phyloP scores from a whole-genome alignment of 2,329 filamentous ascomycete genomes.

The Talaromyces sp. region DNA sequence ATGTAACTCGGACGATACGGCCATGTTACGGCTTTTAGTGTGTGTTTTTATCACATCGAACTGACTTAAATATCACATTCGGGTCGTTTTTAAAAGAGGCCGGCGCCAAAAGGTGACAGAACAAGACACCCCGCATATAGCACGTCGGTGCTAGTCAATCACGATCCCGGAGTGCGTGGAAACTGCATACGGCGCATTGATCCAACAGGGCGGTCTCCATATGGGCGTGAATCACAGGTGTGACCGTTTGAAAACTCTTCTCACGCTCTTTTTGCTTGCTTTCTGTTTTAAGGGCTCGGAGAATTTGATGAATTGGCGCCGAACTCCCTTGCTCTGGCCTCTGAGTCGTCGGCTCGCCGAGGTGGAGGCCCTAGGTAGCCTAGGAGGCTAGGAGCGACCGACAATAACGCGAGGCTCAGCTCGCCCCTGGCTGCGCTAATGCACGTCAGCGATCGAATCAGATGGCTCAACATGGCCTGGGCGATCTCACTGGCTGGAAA shows the following conservation, averaged over 20 bases:
- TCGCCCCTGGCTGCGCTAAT: slow-evolving; percentile 9
- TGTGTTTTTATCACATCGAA: neutral
- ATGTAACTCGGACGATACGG: neutral
- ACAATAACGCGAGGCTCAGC: neutral
- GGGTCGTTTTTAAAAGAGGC: neutral
- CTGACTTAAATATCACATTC: neutral
- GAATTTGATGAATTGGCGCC: neutral
- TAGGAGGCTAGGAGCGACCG: neutral
- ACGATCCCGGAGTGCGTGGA: neutral
- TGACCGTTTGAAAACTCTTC: neutral
- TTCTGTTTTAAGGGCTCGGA: neutral
- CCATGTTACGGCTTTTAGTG: neutral
- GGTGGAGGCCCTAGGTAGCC: neutral
- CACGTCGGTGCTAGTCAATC: neutral
- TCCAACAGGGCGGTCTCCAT: neutral
- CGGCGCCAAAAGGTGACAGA: neutral
- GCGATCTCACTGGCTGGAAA: slow-evolving; percentile 8
- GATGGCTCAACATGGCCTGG: slow-evolving; percentile 1
- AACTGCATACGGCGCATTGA: neutral
- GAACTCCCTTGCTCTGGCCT: neutral
- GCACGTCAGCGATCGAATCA: slow-evolving; percentile 10
- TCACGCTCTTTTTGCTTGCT: neutral
- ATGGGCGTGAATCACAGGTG: neutral
- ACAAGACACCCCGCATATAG: neutral
- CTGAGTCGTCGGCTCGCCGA: neutral